phyloP scores from a whole-genome alignment of 2,329 filamentous ascomycete genomes.

The Fusarium compactum region DNA sequence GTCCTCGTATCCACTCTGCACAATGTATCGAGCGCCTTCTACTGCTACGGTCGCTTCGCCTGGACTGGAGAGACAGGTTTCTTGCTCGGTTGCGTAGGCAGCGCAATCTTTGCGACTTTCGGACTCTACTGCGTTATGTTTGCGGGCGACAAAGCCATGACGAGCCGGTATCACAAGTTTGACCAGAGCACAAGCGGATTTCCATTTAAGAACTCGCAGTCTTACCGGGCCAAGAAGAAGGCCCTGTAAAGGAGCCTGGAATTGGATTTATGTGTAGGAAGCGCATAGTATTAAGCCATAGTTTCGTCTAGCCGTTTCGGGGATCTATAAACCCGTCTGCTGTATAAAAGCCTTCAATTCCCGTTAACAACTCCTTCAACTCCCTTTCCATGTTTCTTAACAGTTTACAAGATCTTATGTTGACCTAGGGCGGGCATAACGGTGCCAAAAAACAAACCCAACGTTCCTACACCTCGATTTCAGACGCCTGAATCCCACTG shows the following conservation, averaged over 20 bases:
- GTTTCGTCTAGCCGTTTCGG: constrained; percentile 20
- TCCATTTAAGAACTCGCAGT: constrained; percentile 54
- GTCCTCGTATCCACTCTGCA: constrained; percentile 75
- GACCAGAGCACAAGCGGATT: constrained; percentile 57
- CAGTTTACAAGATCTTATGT: background rate
- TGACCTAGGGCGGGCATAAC: background rate
- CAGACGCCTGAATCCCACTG: constrained; percentile 21
- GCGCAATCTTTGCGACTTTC: constrained; percentile 67
- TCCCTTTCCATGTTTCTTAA: constrained; percentile 32
- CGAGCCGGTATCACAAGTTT: constrained; percentile 53
- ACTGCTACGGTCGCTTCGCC: constrained; percentile 77
- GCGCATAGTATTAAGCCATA: constrained; percentile 23
- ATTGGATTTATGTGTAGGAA: background rate
- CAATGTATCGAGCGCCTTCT: constrained; percentile 72
- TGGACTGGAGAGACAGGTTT: constrained; percentile 68
- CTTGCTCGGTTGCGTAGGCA: constrained; percentile 69
- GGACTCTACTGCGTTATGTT: constrained; percentile 57
- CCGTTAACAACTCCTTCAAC: constrained; percentile 44
- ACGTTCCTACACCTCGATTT: constrained; percentile 3
- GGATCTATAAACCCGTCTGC: constrained; percentile 12
- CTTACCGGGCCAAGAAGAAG: constrained; percentile 56
- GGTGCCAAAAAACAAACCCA: background rate
- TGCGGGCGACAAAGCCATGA: constrained; percentile 54
- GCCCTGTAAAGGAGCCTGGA: constrained; percentile 41
- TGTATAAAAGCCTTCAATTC: constrained; percentile 19